phyloP scores from a whole-genome alignment of 805 yeast genomes.

The Brettanomyces bruxellensis region DNA sequence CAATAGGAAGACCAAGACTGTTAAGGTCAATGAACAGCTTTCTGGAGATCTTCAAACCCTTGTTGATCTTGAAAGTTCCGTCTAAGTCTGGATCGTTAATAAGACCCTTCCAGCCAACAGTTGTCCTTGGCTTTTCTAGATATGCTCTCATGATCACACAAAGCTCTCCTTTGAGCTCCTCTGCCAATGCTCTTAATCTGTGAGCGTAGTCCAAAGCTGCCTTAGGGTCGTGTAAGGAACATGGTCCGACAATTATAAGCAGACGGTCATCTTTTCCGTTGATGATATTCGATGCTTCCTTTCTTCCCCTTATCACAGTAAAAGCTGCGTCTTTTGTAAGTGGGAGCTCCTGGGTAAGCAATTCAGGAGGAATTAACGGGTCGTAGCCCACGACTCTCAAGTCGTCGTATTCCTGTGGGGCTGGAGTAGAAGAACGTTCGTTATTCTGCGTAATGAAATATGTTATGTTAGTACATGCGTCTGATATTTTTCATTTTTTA shows the following conservation, averaged over 20 bases:
- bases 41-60: constrained; percentile 84
- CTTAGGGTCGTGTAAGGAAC: constrained; percentile 88
- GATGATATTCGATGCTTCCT: constrained; percentile 66
- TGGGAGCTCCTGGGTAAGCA: constrained; percentile 78
- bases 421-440: constrained; percentile 29
- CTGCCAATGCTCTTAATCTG: constrained; percentile 56
- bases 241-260: constrained; percentile 88
- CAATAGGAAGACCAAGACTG: constrained; percentile 77
- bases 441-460: no score
- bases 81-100: constrained; percentile 95
- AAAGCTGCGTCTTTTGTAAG: constrained; percentile 44
- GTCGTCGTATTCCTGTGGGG: constrained; percentile 63
- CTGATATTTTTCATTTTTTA: no score
- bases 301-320: constrained; percentile 70
- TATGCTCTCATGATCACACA: constrained; percentile 94
- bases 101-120: constrained; percentile 98
- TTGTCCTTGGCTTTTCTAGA: constrained; percentile 96
- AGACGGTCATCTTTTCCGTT: constrained; percentile 74
- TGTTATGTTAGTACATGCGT: no score
- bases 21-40: constrained; percentile 78
- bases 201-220: constrained; percentile 85
- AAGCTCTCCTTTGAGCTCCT: constrained; percentile 66
- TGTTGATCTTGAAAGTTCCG: constrained; percentile 87
- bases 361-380: constrained; percentile 89
- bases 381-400: constrained; percentile 82